phyloP scores from a whole-genome alignment of 176 grass and related monocot genomes.

The Saccharum spontaneum region DNA sequence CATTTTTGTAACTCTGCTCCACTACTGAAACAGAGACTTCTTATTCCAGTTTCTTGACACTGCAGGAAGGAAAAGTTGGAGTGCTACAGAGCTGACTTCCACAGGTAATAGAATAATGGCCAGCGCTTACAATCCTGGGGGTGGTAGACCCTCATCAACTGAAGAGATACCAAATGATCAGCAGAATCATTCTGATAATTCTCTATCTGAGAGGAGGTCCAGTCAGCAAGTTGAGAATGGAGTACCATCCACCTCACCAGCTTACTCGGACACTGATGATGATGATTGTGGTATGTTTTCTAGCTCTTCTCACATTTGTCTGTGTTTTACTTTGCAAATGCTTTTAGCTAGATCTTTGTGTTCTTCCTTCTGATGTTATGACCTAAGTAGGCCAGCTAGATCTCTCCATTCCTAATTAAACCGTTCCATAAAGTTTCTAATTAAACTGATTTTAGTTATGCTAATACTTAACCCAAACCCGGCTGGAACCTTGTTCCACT shows the following conservation, averaged over 20 bases:
- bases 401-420: background rate
- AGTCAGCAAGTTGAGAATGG: constrained; percentile 90
- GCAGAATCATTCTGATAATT: constrained; percentile 63
- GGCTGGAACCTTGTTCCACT: too few species aligned
- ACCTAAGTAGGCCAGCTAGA: background rate
- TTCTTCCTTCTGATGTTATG: background rate
- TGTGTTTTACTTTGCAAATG: background rate
- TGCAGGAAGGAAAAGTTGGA: constrained; percentile 29
- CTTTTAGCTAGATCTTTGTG: background rate
- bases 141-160: constrained; percentile 44
- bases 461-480: background rate
- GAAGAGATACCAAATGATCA: constrained; percentile 73
- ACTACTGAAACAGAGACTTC: background rate
- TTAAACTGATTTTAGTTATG: background rate
- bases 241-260: constrained; percentile 79
- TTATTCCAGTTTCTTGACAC: background rate
- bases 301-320: constrained; percentile 29
- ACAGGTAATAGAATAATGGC: constrained; percentile 41
- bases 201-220: constrained; percentile 75
- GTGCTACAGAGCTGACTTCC: background rate
- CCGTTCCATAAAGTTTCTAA: background rate
- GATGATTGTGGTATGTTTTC: constrained; percentile 73
- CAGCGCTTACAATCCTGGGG: constrained; percentile 44
- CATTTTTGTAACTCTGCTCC: background rate
- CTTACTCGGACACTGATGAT: constrained; percentile 82